Conservation (phyloP, 345 rosid genomes). For the Cardamine resedifolia region DNA sequence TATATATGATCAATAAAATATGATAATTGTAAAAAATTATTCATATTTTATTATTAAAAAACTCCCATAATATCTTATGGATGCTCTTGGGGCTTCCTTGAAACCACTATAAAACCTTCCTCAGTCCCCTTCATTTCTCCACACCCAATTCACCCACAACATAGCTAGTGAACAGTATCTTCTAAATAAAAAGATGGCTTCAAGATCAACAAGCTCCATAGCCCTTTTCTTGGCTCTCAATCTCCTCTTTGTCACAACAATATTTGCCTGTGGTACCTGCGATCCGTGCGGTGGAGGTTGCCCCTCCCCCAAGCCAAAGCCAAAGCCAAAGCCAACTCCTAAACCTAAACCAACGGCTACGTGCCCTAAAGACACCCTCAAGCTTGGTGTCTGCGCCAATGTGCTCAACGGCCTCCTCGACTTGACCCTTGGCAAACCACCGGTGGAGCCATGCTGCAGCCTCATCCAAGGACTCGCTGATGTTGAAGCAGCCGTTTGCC, state of each 20-base stretch:
- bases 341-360: conserved; percentile 24
- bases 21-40: conserved; percentile 9
- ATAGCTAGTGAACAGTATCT: conserved; percentile 17
- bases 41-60: background rate
- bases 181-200: conserved; percentile 30
- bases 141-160: conserved; percentile 23
- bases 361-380: conserved; percentile 56
- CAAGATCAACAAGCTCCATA: conserved; percentile 30
- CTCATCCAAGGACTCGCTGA: conserved; percentile 51
- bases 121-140: conserved; percentile 21
- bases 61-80: background rate
- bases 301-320: conserved; percentile 55
- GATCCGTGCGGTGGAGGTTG: conserved; percentile 48
- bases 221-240: conserved; percentile 37
- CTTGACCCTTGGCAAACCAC: conserved; percentile 49
- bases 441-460: conserved; percentile 52
- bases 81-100: conserved; percentile 12
- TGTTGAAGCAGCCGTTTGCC: conserved; percentile 58
- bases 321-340: conserved; percentile 47
- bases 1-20: background rate
- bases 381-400: conserved; percentile 52
- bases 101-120: conserved; percentile 31
- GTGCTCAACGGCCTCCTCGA: conserved; percentile 54
- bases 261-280: conserved; percentile 41
- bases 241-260: conserved; percentile 35